Conservation (phyloP, 352 stramenopile species). For the Pythium biforme region DNA sequence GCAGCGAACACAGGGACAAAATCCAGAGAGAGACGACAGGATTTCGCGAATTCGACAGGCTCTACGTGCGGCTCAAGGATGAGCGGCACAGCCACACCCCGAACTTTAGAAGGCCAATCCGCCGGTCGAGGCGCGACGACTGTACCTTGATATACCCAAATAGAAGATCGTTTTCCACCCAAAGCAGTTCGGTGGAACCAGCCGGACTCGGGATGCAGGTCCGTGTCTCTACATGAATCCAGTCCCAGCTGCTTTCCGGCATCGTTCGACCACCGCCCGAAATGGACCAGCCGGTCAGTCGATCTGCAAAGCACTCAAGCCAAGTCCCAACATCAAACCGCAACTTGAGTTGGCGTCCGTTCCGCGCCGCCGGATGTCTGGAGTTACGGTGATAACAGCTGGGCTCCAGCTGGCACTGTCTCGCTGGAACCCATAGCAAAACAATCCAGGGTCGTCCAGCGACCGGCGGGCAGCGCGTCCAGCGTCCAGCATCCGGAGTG, state of each 20-base stretch:
- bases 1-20: too few relatives aligned
- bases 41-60: too few relatives aligned
- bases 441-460: slow-evolving; percentile 2
- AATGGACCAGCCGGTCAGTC: background rate
- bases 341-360: background rate
- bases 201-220: background rate
- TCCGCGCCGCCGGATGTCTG: slow-evolving; percentile 4
- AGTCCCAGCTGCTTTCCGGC: slow-evolving; percentile 10
- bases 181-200: background rate
- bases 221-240: slow-evolving; percentile 4
- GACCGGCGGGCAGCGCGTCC: background rate
- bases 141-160: too few relatives aligned
- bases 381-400: slow-evolving; percentile 5
- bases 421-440: background rate
- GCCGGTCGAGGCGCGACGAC: too few relatives aligned
- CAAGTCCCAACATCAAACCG: background rate
- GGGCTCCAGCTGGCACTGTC: background rate
- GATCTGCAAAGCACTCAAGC: background rate
- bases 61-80: too few relatives aligned
- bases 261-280: slow-evolving; percentile 2
- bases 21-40: too few relatives aligned
- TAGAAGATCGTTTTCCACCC: background rate
- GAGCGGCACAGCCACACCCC: too few relatives aligned
- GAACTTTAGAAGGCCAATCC: too few relatives aligned
- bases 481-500: slow-evolving; percentile 6